A percentile compares a stretch with the other conserved stretches of the same genome.
Conservation (phyloP, 2,329 filamentous ascomycete genomes). For the Aspergillus unguis region DNA sequence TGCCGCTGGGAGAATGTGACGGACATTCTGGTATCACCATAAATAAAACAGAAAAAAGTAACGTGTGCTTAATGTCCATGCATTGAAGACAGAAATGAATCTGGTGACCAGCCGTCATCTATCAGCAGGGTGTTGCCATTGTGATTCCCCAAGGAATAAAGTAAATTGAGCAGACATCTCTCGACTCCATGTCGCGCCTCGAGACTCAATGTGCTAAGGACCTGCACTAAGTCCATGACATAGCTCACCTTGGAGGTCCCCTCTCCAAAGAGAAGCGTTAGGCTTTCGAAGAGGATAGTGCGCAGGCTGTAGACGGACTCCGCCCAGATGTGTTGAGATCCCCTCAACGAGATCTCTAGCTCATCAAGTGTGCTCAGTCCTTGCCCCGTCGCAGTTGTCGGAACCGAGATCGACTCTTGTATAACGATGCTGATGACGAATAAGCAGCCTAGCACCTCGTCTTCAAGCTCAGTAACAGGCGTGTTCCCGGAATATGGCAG, state of each 20-base stretch:
- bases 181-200: constrained; percentile 25
- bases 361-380: constrained; percentile 11
- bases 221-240: constrained; percentile 16
- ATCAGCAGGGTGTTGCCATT: neutral
- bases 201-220: constrained; percentile 19
- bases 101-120: constrained; percentile 22
- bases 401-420: constrained; percentile 17
- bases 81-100: constrained; percentile 24
- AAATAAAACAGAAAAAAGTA: neutral
- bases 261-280: constrained; percentile 5
- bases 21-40: neutral
- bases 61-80: constrained; percentile 10
- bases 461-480: constrained; percentile 3
- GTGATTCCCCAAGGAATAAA: constrained; percentile 13
- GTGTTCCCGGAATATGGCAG: neutral
- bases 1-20: neutral
- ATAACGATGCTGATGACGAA: constrained; percentile 20
- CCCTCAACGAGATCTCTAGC: neutral
- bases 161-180: constrained; percentile 23
- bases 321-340: constrained; percentile 10
- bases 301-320: constrained; percentile 13
- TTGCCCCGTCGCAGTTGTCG: neutral
- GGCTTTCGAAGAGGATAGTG: constrained; percentile 11
- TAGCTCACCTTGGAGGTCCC: constrained; percentile 16
- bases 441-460: constrained; percentile 15